phyloP scores from a whole-genome alignment of 1,284 basidiomycete species.

The Lentinula novae-zelandiae region DNA sequence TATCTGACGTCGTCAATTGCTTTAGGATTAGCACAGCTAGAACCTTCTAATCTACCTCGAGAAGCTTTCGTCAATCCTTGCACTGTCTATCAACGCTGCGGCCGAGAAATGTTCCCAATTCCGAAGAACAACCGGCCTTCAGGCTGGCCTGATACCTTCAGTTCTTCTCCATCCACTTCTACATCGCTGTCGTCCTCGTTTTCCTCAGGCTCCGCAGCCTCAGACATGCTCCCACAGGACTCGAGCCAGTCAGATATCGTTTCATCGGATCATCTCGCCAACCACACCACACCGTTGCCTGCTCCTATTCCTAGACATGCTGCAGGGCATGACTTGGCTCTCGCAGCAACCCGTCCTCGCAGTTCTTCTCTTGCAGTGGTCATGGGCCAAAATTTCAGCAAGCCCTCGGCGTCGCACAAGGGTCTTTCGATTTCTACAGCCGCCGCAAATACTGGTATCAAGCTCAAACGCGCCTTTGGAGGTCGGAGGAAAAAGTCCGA shows the following conservation, averaged over 20 bases:
- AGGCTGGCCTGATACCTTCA: conserved; percentile 16
- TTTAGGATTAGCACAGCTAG: conserved; percentile 11
- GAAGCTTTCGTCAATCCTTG: neutral
- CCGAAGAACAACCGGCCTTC: conserved; percentile 8
- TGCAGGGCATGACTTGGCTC: conserved; percentile 17
- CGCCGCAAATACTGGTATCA: conserved; percentile 41
- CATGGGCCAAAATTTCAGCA: conserved; percentile 39
- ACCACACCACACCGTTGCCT: conserved; percentile 28
- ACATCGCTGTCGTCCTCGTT: conserved; percentile 38
- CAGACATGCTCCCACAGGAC: conserved; percentile 34
- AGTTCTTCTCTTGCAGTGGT: conserved; percentile 29
- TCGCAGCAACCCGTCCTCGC: conserved; percentile 32
- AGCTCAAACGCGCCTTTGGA: conserved; percentile 61
- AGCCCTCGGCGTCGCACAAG: conserved; percentile 12
- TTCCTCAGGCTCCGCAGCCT: conserved; percentile 26
- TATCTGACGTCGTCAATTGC: neutral
- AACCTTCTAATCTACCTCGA: conserved; percentile 10
- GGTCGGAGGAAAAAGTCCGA: conserved; percentile 64
- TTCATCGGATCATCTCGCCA: conserved; percentile 37
- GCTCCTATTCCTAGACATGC: conserved; percentile 11
- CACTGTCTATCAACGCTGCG: conserved; percentile 1
- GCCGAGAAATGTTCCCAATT: conserved; percentile 3
- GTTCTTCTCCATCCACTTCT: conserved; percentile 10
- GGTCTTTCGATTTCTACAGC: conserved; percentile 18
- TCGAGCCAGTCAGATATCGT: conserved; percentile 38